These are phyloP conservation scores for Botryobasidium botryosum DNA, from an alignment of 768 basidiomycete genomes.

Conservation along the genomic window DNA sequence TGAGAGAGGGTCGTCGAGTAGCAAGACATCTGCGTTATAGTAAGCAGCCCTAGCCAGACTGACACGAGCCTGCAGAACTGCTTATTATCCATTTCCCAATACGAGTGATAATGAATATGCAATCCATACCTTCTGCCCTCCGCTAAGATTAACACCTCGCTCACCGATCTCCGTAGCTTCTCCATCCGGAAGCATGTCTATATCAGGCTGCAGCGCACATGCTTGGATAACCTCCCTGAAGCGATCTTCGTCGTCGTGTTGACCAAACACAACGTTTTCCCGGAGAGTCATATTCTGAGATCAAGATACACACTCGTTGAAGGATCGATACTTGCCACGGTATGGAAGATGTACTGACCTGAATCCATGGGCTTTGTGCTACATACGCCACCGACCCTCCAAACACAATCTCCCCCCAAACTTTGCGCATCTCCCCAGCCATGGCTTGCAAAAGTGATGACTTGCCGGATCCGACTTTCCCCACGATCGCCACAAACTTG, in stretches of 20 bases:
- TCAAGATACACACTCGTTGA: slow-evolving; percentile 14
- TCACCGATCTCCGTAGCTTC: slow-evolving; percentile 66
- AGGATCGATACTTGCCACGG: background rate
- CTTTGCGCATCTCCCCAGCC: slow-evolving; percentile 50
- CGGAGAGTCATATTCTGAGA: too few relatives aligned
- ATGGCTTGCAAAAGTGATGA: slow-evolving; percentile 23
- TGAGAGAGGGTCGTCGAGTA: slow-evolving; percentile 49
- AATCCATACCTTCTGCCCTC: slow-evolving; percentile 48
- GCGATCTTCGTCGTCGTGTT: slow-evolving; percentile 40
- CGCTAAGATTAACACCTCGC: slow-evolving; percentile 42
- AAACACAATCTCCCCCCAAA: slow-evolving; percentile 35
- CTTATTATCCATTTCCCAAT: too few relatives aligned
- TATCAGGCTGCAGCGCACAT: slow-evolving; percentile 42
- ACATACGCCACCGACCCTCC: slow-evolving; percentile 54
- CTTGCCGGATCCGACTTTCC: slow-evolving; percentile 54
- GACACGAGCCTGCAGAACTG: slow-evolving; percentile 23
- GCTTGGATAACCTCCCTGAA: slow-evolving; percentile 49
- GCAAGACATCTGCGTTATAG: slow-evolving; percentile 39
- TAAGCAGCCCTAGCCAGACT: slow-evolving; percentile 60
- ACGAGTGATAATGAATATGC: slow-evolving; percentile 7
- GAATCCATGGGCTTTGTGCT: slow-evolving; percentile 63
- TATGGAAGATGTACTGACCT: slow-evolving; percentile 32
- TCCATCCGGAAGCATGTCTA: slow-evolving; percentile 48
- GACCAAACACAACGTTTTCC: slow-evolving; percentile 54
- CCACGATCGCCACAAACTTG: slow-evolving; percentile 43